A percentile compares a stretch with the other conserved stretches of the same genome.
Conservation (phyloP, 2,329 filamentous ascomycete genomes). For the Colletotrichum caudatum region DNA sequence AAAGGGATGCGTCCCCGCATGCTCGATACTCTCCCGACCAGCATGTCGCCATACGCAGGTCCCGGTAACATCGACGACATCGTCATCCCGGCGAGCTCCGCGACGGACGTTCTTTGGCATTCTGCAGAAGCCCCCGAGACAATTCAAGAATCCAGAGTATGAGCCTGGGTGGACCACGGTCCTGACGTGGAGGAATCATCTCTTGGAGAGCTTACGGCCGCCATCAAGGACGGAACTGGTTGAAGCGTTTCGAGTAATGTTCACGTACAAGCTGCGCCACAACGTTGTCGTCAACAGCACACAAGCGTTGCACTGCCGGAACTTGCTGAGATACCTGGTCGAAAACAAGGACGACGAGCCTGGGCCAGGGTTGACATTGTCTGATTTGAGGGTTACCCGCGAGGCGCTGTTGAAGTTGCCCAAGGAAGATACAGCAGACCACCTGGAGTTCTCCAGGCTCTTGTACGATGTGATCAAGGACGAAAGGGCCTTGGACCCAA, state of each 20-base stretch:
- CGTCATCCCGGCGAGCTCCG: conserved; percentile 44
- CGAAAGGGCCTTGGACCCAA: conserved; percentile 38
- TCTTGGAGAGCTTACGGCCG: conserved; percentile 72
- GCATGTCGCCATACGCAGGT: conserved; percentile 45
- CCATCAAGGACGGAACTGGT: conserved; percentile 73
- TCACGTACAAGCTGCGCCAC: conserved; percentile 65
- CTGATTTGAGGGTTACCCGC: conserved; percentile 60
- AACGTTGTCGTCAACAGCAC: conserved; percentile 69
- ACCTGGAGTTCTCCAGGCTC: conserved; percentile 60
- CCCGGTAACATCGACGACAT: conserved; percentile 43
- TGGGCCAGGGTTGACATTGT: conserved; percentile 50
- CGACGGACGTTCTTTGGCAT: conserved; percentile 70
- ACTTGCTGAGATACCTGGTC: conserved; percentile 72
- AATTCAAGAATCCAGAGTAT: conserved; percentile 70
- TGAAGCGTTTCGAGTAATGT: conserved; percentile 73
- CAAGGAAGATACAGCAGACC: conserved; percentile 57
- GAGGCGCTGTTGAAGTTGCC: conserved; percentile 58
- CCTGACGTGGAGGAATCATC: conserved; percentile 73
- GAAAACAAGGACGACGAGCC: conserved; percentile 52
- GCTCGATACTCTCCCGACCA: conserved; percentile 49
- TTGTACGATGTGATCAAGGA: conserved; percentile 54
- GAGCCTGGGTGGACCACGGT: conserved; percentile 80
- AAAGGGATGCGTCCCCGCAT: conserved; percentile 51
- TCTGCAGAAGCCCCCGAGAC: conserved; percentile 69
- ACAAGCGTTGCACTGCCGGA: conserved; percentile 68